These are phyloP conservation scores for Diaporthe velutina DNA, from an alignment of 2,329 filamentous ascomycete genomes.

Conservation along the genomic window DNA sequence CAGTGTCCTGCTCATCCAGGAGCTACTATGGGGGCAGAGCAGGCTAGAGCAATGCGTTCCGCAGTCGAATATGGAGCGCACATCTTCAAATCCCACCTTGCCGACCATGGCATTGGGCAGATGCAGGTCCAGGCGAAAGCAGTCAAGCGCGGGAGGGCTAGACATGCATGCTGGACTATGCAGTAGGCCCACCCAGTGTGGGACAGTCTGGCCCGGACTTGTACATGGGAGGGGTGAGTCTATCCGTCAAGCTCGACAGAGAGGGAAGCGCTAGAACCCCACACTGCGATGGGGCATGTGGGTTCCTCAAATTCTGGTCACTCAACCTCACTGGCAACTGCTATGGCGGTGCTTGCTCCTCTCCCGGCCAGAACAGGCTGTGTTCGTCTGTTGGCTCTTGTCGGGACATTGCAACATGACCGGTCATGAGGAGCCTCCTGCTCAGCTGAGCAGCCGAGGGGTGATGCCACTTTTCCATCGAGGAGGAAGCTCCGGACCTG, in stretches of 20 bases:
- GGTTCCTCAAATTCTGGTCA: conserved; percentile 30
- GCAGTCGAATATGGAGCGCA: conserved; percentile 11
- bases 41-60: background rate
- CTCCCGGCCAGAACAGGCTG: conserved; percentile 5
- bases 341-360: conserved; percentile 18
- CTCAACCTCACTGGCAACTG: conserved; percentile 14
- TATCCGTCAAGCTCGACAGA: background rate
- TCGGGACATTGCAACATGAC: background rate
- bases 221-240: conserved; percentile 15
- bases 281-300: conserved; percentile 37
- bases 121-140: conserved; percentile 36
- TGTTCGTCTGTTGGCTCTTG: background rate
- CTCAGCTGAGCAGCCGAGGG: conserved; percentile 16
- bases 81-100: conserved; percentile 31
- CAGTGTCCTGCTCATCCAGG: background rate
- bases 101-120: conserved; percentile 26
- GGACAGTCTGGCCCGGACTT: conserved; percentile 28
- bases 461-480: conserved; percentile 19
- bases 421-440: conserved; percentile 2
- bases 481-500: conserved; percentile 1
- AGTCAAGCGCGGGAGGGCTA: conserved; percentile 39
- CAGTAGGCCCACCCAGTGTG: conserved; percentile 32
- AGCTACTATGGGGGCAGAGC: background rate
- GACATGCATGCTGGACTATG: conserved; percentile 32
- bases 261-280: conserved; percentile 28